A percentile compares a stretch with the other conserved stretches of the same genome.
Conservation (phyloP, 2,329 filamentous ascomycete genomes). For the Chaetomium sp. region DNA sequence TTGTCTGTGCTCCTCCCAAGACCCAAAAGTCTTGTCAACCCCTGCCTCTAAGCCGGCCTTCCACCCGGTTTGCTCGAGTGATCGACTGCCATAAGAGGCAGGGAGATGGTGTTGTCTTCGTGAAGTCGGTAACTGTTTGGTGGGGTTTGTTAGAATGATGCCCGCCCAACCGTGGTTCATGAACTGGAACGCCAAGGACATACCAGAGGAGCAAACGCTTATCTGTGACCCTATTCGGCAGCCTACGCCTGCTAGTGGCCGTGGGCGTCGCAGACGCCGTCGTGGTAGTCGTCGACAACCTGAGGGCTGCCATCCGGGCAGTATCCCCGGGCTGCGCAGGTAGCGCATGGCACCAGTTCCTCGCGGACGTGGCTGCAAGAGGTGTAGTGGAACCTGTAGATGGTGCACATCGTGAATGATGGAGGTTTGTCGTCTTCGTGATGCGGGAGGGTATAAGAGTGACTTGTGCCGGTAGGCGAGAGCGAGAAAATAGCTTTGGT, state of each 20-base stretch:
- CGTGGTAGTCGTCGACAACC: slow-evolving; percentile 5
- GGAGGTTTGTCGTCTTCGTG: not conserved
- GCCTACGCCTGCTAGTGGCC: not conserved
- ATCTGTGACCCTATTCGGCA: not conserved
- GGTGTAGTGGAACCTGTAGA: slow-evolving; percentile 11
- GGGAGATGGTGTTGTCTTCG: not conserved
- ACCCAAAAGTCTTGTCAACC: not conserved
- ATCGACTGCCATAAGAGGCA: not conserved
- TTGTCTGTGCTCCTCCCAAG: not conserved
- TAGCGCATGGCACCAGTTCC: slow-evolving; percentile 4
- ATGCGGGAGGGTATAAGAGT: too few relatives aligned
- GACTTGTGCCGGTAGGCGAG: not conserved
- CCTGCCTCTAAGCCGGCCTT: not conserved
- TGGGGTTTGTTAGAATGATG: not conserved
- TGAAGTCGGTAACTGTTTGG: not conserved
- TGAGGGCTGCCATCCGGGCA: not conserved
- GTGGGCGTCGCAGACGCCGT: slow-evolving; percentile 5
- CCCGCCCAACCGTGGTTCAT: not conserved
- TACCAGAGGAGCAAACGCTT: not conserved
- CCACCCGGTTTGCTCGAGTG: not conserved
- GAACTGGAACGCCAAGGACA: not conserved
- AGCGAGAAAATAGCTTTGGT: not conserved
- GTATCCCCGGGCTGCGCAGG: slow-evolving; percentile 3
- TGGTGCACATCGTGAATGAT: slow-evolving; percentile 18
- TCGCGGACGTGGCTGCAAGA: slow-evolving; percentile 14